Evolutionary conservation across 75 land plant species (phyloP), one percentile per base, ranked within the genome.

Genomic region (Gnetum montanum): DNA sequence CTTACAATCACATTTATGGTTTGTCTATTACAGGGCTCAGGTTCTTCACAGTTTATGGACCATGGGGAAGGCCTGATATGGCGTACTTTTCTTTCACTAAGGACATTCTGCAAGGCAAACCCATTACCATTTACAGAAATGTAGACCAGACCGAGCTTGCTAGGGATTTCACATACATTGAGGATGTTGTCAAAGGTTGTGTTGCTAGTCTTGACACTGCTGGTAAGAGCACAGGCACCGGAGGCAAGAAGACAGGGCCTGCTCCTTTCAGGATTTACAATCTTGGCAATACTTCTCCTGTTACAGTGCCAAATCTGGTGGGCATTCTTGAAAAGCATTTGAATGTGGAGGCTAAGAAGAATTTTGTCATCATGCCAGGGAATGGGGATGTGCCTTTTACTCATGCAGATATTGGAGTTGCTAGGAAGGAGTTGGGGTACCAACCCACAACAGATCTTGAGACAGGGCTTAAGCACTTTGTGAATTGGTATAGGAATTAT

Each of bases 41-140:
- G 22, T 87, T 88, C 60, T 88, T 88, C 61, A 88, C 93, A 1
- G 93, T 88, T 8, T 88, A 88, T 62, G 93, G 93, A 13, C 93
- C 93, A 10, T 88, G 93, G 93, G 93, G 93, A 3, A 58, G 93
- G 28, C 93, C 93, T 18, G 93, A 88, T 54, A 88, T 88, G 93
- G 93, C 93, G 1, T 88, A 88, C 57, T 88, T 81, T 71, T 88
- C 72, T 62, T 88, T 88, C 63, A 88, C 93, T 13, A 64, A 52
- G 51, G 71, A 85, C 37, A 88, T 88, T 22, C 66, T 85, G 19
- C 50, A 49, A 46, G 79, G 93, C 38, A 85, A 81, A 57, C 43
- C 75, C 11, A 84, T 88, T 22, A 73, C 64, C 16, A 65, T 88
- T 7, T 88, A 65, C 67, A 73, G 72, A 57, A 79, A 74, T 0